Base-by-base conservation (phyloP, 257 asterid species). In the Pogostemon cablin region DNA sequence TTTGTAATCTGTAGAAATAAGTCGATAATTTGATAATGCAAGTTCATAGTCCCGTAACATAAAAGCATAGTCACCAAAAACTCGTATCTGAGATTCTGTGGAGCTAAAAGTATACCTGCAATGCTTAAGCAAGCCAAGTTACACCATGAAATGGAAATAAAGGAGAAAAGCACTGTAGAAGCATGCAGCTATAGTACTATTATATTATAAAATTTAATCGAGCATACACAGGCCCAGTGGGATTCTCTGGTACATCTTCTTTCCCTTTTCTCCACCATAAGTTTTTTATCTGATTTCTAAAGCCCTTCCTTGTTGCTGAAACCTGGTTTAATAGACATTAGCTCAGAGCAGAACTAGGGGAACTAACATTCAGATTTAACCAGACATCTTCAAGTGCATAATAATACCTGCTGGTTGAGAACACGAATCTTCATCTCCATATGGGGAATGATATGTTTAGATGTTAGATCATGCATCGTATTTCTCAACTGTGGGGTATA, bases 211-310 rank as follows among this genome's bases (percentile, higher is more conserved):
- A 68, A 49, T 39, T 59, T 71, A 69, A 76, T 65, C 71, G 43
- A 62, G 78, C 88, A 69, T 83, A 91, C 97, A 71, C 81, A 54
- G 88, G 72, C 65, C 96, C 95, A 74, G 55, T 78, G 38, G 87
- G 81, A 77, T 86, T 84, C 60, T 91, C 98, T 38, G 89, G 88
- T 64, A 73, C 74, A 72, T 91, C 99, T 4, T 95, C 99, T 86
- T 91, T 95, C 72, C 99, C 99, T 85, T 91, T 95, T 83, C 99
- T 89, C 99, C 98, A 89, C 99, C 99, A 95, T 65, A 95, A 81
- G 84, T 91, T 91, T 80, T 90, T 95, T 62, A 95, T 89, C 88
- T 95, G 99, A 85, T 95, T 95, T 79, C 97, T 86, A 63, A 95
- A 95, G 73, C 99, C 99, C 78, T 86, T 95, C 78, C 98, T 86